phyloP scores from a whole-genome alignment of 768 basidiomycete genomes.

The Leccinum barrowsii region DNA sequence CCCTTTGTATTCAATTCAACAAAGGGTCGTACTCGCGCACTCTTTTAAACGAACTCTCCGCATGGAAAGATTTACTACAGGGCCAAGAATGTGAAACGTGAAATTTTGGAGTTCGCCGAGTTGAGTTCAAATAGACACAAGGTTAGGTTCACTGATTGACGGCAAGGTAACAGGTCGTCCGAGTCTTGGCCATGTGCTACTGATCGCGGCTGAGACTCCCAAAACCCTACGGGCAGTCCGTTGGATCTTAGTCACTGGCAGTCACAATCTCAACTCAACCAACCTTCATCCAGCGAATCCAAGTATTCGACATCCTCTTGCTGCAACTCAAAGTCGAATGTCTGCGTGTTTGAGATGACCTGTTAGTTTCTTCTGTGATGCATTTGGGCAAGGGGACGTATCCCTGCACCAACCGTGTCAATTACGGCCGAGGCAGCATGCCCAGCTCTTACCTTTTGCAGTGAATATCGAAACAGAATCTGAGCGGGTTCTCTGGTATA shows the following conservation, averaged over 20 bases:
- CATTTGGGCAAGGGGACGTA: slow-evolving; percentile 66
- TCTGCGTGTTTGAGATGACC: slow-evolving; percentile 51
- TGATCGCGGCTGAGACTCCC: background rate
- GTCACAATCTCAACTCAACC: slow-evolving; percentile 16
- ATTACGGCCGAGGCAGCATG: background rate
- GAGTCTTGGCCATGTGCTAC: background rate
- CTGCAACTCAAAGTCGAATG: slow-evolving; percentile 61
- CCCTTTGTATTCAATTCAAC: background rate
- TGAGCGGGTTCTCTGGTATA: slow-evolving; percentile 56
- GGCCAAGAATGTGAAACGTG: background rate
- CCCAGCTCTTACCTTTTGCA: slow-evolving; percentile 61
- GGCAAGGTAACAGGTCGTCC: slow-evolving; percentile 7
- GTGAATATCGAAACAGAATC: slow-evolving; percentile 50
- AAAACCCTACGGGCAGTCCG: slow-evolving; percentile 6
- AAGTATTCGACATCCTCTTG: slow-evolving; percentile 47
- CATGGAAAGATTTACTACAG: background rate
- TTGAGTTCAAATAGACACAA: slow-evolving; percentile 3
- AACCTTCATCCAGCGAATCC: slow-evolving; percentile 48
- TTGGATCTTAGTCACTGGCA: slow-evolving; percentile 5
- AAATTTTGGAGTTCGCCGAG: background rate
- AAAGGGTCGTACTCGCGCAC: background rate
- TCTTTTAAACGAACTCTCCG: background rate
- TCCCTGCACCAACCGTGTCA: slow-evolving; percentile 3
- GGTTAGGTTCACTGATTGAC: slow-evolving; percentile 17
- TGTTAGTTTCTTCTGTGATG: slow-evolving; percentile 35